Base-by-base conservation (phyloP, 2,329 filamentous ascomycete genomes). In the Microsporum ferrugineum region DNA sequence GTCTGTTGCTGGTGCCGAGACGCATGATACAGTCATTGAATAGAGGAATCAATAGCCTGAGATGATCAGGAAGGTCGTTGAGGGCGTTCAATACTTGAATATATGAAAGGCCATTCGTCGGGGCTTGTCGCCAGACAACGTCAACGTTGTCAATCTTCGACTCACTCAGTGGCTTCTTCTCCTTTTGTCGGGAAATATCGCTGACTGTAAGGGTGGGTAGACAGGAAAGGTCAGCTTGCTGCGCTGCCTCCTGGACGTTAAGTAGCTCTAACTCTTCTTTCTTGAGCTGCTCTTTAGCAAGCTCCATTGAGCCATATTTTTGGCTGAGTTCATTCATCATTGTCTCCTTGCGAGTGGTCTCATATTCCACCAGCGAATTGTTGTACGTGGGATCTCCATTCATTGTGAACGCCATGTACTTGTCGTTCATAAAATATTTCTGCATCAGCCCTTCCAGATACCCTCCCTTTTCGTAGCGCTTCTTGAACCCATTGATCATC, bases 61-160 rank as follows among this genome's bases (percentile, higher is more conserved):
- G 80, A 64, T 96, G 89, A 63, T 92, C 86, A 0, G 92, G 90
- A 12, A 99, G 77, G 63, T 88, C 84, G 51, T 89, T 82, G 60
- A 97, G 79, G 0, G 83, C 81, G 71, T 95, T 91, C 72, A 97
- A 83, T 2, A 90, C 91, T 62, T 91, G 87, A 78, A 99, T 96
- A 72, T 99, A 99, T 1, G 92, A 97, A 62, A 99, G 77, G 0
- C 94, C 94, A 68, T 99, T 99, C 0, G 94, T 99, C 1, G 90
- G 88, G 5, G 91, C 90, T 73, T 95, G 89, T 58, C 88, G 86
- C 91, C 91, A 96, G 68, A 96, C 89, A 2, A 94, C 84, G 53
- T 87, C 84, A 45, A 87, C 82, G 41, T 82, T 80, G 47, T 83
- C 81, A 7, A 88, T 72, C 8, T 78, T 76, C 43, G 77, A 79